Evolutionary conservation across 1,284 basidiomycete genomes (phyloP), one percentile per base, ranked within the genome.

Genomic region (Pulveroboletus ridleyi): DNA sequence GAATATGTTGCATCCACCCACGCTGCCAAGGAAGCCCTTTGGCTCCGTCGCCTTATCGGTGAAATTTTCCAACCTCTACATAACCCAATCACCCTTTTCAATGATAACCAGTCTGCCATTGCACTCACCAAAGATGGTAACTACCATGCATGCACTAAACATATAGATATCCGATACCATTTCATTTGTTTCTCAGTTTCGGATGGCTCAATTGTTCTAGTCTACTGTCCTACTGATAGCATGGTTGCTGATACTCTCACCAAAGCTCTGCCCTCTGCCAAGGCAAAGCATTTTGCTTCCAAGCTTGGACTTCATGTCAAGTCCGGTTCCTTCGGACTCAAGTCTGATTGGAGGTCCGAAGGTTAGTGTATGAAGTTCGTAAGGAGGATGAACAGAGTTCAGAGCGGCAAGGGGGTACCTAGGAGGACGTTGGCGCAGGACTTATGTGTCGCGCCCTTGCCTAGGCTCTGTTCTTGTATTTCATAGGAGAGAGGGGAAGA

Each of bases 171-270:
- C 5, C 1, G 9, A 2, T 53, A 53, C 1, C 29, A 53, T 14
- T 53, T 53, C 23, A 58, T 64, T 57, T 6, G 8, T 42, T 63
- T 41, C 22, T 18, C 35, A 4, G 3, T 61, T n/a, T 9, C 53
- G 3, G 6, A 63, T 1, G 6, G 50, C 11, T 42, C 44, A 5
- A 63, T 55, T 42, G 20, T 17, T 23, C n/a, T 61, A 2, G 15
- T 55, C 22, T 64, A 64, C n/a, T 64, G 62, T 14, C 35, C 53
- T 33, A 56, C 54, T 8, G 13, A 53, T 8, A 2, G 14, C 4
- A 53, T 53, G 52, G 13, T 53, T 13, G 52, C 52, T 33, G 41
- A 60, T 22, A 60, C 52, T 2, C 52, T 60, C 44, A 60, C 52
- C 1, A 60, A 60, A 15, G 59, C 41, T 7, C 59, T 55, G 1